Evolutionary conservation across 164 flowering plant species (phyloP), one percentile per base, ranked within the genome.

Genomic region (Liquidambar formosana): DNA sequence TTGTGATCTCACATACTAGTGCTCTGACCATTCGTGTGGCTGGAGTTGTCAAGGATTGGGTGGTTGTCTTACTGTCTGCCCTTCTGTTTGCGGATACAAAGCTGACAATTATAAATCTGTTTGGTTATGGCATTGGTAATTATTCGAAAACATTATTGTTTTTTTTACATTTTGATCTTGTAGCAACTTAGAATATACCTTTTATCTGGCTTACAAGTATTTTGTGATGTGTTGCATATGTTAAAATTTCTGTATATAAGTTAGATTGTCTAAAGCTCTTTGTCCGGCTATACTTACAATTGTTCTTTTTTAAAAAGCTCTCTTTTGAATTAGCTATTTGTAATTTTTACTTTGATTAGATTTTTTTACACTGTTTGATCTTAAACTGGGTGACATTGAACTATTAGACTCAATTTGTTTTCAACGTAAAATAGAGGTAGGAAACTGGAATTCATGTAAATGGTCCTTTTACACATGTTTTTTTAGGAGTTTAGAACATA

Each of bases 41-140:
- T 77, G 99, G 99, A 46, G 99, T 95, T 64, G 97, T 95, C 66
- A 95, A 95, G 83, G 99, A 95, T 69, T 95, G 99, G 99, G 93
- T 92, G 72, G 99, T 95, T 25, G 99, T 95, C 64, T 79, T 95
- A 68, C 64, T 95, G 12, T 95, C 99, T 41, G 96, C 99, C 8
- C 80, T 91, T 70, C 75, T 95, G 27, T 95, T 95, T 82, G 97
- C 99, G 0, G 99, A 95, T 78, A 87, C 97, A 68, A 89, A 88
- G 84, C 77, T 95, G 77, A 95, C 97, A n/a, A 43, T 81, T 25
- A 87, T 95, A 25, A 95, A 95, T 78, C 77, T 95, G 60, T 80
- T 87, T 65, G 97, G 99, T 58, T 95, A 95, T 84, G 97, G 81
- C 68, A 85, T 92, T 77, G 99, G 97, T 95, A 84, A 81, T 74